A percentile compares a stretch with the other conserved stretches of the same genome.
Evolutionary conservation across 371 early-diverging fungal genomes (phyloP).

Genomic region (Saksenaea vasiformis): DNA sequence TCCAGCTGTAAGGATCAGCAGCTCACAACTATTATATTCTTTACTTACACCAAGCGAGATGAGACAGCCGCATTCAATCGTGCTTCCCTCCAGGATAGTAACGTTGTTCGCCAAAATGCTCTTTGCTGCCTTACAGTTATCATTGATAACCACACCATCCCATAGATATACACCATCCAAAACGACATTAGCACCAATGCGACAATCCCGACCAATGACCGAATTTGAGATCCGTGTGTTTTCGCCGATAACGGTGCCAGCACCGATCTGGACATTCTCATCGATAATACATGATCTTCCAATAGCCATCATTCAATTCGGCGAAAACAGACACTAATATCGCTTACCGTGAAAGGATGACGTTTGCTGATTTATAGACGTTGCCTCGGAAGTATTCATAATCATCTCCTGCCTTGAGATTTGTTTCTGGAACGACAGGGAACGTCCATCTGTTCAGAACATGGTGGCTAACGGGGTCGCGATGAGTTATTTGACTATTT

Average conservation of each 20-base stretch:
- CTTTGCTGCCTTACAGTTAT: slow-evolving; percentile 62
- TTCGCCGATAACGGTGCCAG: slow-evolving; percentile 76
- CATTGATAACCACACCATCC: slow-evolving; percentile 73
- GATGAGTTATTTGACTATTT: not conserved
- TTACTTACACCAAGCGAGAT: slow-evolving; percentile 61
- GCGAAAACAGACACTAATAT: not conserved
- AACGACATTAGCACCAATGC: slow-evolving; percentile 73
- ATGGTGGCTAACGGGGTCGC: slow-evolving; percentile 63
- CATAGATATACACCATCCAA: slow-evolving; percentile 85
- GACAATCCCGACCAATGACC: slow-evolving; percentile 84
- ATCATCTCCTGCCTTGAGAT: slow-evolving; percentile 62
- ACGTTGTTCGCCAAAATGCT: slow-evolving; percentile 81
- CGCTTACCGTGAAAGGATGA: slow-evolving; percentile 62
- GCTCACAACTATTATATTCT: not conserved
- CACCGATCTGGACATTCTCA: slow-evolving; percentile 83
- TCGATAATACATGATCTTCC: slow-evolving; percentile 73
- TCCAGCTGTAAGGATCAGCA: not conserved
- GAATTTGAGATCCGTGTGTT: slow-evolving; percentile 71
- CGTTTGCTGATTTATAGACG: slow-evolving; percentile 82
- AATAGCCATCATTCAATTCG: not conserved
- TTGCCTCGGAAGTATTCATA: slow-evolving; percentile 79
- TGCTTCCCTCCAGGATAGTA: slow-evolving; percentile 63
- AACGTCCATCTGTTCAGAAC: slow-evolving; percentile 90
- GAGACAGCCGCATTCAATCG: slow-evolving; percentile 70
- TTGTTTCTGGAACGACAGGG: slow-evolving; percentile 92